A percentile compares a stretch with the other conserved stretches of the same genome.
Conservation (phyloP, 2,329 filamentous ascomycete genomes). For the Monosporascus ibericus region DNA sequence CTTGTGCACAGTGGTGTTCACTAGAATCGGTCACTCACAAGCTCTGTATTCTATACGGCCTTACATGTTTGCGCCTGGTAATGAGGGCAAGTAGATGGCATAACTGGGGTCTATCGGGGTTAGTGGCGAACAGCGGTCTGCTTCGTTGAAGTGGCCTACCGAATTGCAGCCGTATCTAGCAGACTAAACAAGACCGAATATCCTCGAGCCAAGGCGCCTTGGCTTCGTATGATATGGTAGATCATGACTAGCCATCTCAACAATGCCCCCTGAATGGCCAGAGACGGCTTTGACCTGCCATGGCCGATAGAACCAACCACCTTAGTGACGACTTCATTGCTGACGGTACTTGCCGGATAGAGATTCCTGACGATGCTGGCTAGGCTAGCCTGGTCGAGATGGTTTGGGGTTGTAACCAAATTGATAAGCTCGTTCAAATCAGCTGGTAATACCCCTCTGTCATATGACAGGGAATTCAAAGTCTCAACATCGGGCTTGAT, state of each 20-base stretch:
- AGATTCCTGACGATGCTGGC: conserved; percentile 65
- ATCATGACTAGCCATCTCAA: conserved; percentile 75
- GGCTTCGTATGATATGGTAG: conserved; percentile 63
- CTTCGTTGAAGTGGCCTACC: conserved; percentile 34
- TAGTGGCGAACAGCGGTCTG: conserved; percentile 13
- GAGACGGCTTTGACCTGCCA: conserved; percentile 67
- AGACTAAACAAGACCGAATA: conserved; percentile 77
- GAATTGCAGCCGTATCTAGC: conserved; percentile 71
- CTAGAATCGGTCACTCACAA: conserved; percentile 42
- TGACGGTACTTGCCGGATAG: conserved; percentile 65
- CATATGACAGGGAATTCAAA: conserved; percentile 58
- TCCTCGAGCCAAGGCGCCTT: conserved; percentile 56
- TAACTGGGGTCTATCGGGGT: conserved; percentile 43
- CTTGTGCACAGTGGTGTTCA: not conserved
- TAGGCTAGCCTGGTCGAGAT: conserved; percentile 71
- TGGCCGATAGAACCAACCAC: conserved; percentile 71
- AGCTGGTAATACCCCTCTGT: conserved; percentile 57
- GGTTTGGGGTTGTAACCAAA: conserved; percentile 58
- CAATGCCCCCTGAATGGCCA: conserved; percentile 63
- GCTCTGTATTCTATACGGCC: conserved; percentile 74
- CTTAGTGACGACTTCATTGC: conserved; percentile 53
- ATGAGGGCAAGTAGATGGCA: conserved; percentile 76
- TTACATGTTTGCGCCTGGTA: conserved; percentile 75
- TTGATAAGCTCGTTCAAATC: conserved; percentile 59
- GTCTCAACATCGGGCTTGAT: conserved; percentile 60